Base-by-base conservation (phyloP, 2,329 filamentous ascomycete species). In the Arthrobotrys conoides region DNA sequence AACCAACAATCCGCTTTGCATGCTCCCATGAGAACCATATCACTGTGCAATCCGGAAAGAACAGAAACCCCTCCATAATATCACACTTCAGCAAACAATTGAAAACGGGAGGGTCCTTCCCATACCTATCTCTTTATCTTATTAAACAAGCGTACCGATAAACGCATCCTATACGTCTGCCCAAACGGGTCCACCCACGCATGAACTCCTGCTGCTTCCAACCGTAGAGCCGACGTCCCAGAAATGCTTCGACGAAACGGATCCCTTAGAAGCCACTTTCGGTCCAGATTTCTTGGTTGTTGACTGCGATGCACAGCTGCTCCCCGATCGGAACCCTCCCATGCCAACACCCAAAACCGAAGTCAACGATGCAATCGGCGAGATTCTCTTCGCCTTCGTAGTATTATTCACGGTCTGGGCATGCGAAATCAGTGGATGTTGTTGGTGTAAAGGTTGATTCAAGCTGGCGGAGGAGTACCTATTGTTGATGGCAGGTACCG, bases 261-360 rank as follows among this genome's bases (percentile, higher is more conserved):
- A 75, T 76, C 65, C 72, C 76, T 76, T 80, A 27, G 73, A 76
- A 36, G 30, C 12, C 44, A 66, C 71, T 65, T 91, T 82, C 90
- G 92, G 66, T 88, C 88, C 87, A 46, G 89, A 90, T 81, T 91
- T 90, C 83, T 91, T 91, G 6, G 93, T 93, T 84, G 93, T 77
- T 18, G 73, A 96, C 85, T 97, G 93, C 83, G 93, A 97, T 3
- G 93, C 93, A 84, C 93, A 97, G 84, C 92, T 96, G 75, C 90
- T 89, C 76, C 87, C 85, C 9, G 85, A 82, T 71, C 83, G 82
- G 71, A 82, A 84, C 41, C 86, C 80, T 36, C 68, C 61, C 78
- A 80, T 71, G 30, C 76, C 44, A 24, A 72, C 41, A 46, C 78
- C 55, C 65, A 72, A 68, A 59, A 79, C 79, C 57, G 79, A 48